Evolutionary conservation across 1,284 basidiomycete genomes (phyloP), one percentile per base, ranked within the genome.

Genomic region (Austropuccinia psidii): DNA sequence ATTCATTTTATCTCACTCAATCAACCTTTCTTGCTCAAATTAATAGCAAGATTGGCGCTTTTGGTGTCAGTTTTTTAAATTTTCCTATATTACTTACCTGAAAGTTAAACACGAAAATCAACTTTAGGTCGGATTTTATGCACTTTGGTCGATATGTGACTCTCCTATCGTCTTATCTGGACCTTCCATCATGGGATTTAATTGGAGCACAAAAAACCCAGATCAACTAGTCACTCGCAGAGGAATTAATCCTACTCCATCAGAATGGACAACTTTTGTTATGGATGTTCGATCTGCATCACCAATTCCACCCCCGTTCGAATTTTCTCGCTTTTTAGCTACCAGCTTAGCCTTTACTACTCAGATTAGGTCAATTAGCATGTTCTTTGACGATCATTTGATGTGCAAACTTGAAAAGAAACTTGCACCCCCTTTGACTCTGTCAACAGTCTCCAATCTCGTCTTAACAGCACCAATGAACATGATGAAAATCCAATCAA

Each of bases 321-420:
- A 94, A 77, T 88, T 97, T 76, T 87, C 89, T 39, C 87, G 91
- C 41, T 98, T 99, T 81, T 85, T 99, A 19, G 86, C 89, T 21
- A 95, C 93, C 0, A 93, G 91, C 0, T 88, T 99, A 73, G 95
- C 93, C 0, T 99, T 99, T 82, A 98, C 98, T 87, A 85, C 86
- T 19, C 85, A 88, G 74, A 85, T 98, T 6, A 84, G 84, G 15
- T 85, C 88, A 78, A 86, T 98, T 66, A 87, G 86, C 77, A 86
- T 95, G 27, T 89, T 86, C 79, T 86, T 93, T 52, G 88, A 97
- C 79, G 89, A 89, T 75, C 85, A 87, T 76, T 85, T 88, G 37
- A 86, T 98, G 0, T 87, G 89, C 19, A 85, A 85, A 64, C 82
- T 98, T 58, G 85, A 85, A 49, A 98, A 96, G 82, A 84, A 83